Evolutionary conservation across 129 eudicot species (phyloP).

Genomic region (Arctium lappa): DNA sequence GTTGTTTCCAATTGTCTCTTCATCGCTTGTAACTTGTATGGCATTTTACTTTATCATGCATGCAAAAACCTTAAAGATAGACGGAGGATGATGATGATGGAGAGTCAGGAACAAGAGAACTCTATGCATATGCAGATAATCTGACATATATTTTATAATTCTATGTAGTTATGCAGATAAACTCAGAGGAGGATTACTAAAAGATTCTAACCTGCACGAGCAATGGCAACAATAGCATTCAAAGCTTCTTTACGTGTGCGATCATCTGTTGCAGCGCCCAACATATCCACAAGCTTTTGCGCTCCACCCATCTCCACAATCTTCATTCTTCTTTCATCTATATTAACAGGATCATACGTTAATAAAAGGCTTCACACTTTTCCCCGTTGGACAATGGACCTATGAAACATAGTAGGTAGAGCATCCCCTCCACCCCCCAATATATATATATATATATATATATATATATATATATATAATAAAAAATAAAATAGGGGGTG

Average conservation of each 20-base stretch:
- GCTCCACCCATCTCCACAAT: conserved; percentile 91
- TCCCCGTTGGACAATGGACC: not conserved
- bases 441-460: too few species aligned
- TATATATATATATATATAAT: too few species aligned
- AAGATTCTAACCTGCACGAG: conserved; percentile 67
- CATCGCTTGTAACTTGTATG: not conserved
- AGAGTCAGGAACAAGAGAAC: not conserved
- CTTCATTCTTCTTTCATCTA: conserved; percentile 85
- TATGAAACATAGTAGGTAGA: too few species aligned
- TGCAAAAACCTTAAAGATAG: not conserved
- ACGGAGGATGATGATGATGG: not conserved
- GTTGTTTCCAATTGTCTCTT: too few species aligned
- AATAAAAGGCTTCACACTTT: not conserved
- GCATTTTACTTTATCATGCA: not conserved
- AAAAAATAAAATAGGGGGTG: too few species aligned
- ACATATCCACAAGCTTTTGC: conserved; percentile 69
- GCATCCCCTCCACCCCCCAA: too few species aligned
- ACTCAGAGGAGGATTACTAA: not conserved
- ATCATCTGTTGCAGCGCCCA: conserved; percentile 76
- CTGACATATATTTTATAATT: not conserved
- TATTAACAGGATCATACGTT: not conserved
- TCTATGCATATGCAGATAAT: not conserved
- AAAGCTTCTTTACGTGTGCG: conserved; percentile 81
- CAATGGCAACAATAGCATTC: conserved; percentile 75
- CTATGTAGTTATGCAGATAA: not conserved